Evolutionary conservation across 371 early-diverging fungal genomes (phyloP), one percentile per base, ranked within the genome.

Genomic region (Mortierella sp.): DNA sequence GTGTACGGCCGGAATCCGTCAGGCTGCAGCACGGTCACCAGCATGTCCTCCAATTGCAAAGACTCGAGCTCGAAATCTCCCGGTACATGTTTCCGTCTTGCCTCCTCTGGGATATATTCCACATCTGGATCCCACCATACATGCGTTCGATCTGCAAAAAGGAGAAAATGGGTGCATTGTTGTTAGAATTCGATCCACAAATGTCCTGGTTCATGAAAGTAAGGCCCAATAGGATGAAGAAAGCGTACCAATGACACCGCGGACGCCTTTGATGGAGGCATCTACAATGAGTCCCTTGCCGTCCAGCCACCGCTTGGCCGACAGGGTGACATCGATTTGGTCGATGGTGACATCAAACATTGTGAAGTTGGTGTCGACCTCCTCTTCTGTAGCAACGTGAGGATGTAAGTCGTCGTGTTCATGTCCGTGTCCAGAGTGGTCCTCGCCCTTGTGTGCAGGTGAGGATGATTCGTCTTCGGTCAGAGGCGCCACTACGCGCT

Each of bases 261-360:
- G 94, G 0, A 98, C 94, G 7, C 98, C 98, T 54, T 95, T 94
- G 51, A 99, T 79, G 65, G 90, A 93, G 14, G 95, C 95, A 88
- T 94, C 96, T 78, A 95, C 93, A 6, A 99, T 92, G 27, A 98
- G 82, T 3, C 98, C 98, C 72, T 96, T 95, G 74, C 97, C 97
- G 78, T 98, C 97, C 82, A 98, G 90, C 96, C 96, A 98, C 35
- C 97, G 93, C 91, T 96, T 95, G 54, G 98, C 90, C 48, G 95
- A 95, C 16, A 99, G 88, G 0, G 96, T 93, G 29, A 98, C 95
- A 56, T 98, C 97, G 11, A 98, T 93, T 32, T 94, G 92, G 55
- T 97, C 94, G 48, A 98, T 91, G 6, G 92, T 93, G 55, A 97
- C 77, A 79, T 97, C 97, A 90, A 96, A 98, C 92, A 93, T 93